Conservation (phyloP, 2,329 filamentous ascomycete genomes). For the Helotiales sp. region DNA sequence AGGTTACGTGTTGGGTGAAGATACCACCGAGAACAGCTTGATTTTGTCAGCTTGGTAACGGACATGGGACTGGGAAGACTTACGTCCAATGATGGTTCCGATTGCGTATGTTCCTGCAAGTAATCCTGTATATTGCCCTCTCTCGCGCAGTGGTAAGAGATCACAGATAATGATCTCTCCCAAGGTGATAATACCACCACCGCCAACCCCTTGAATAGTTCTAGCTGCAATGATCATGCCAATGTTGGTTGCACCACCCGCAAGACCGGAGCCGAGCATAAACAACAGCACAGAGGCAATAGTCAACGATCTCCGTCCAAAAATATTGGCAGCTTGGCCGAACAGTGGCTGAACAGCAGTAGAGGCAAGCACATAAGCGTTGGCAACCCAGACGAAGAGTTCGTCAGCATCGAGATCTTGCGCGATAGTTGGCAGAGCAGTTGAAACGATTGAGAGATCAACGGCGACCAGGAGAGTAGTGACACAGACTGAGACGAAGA, state of each 20-base stretch:
- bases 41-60: neutral
- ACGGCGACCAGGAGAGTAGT: slow-evolving; percentile 34
- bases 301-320: slow-evolving; percentile 20
- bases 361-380: slow-evolving; percentile 67
- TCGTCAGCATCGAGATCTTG: slow-evolving; percentile 52
- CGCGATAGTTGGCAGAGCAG: slow-evolving; percentile 62
- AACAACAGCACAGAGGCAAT: slow-evolving; percentile 18
- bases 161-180: slow-evolving; percentile 25
- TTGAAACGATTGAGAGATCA: slow-evolving; percentile 58
- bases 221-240: slow-evolving; percentile 19
- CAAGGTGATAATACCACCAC: slow-evolving; percentile 22
- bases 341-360: slow-evolving; percentile 20
- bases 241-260: slow-evolving; percentile 10
- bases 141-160: slow-evolving; percentile 16
- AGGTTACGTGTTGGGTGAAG: slow-evolving; percentile 18
- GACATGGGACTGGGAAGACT: neutral
- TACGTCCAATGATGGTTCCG: slow-evolving; percentile 22
- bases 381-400: slow-evolving; percentile 74
- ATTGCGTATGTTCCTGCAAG: slow-evolving; percentile 23
- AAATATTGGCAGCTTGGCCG: slow-evolving; percentile 23
- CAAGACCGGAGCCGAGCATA: slow-evolving; percentile 17
- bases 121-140: slow-evolving; percentile 21
- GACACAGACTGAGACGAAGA: slow-evolving; percentile 32
- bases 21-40: slow-evolving; percentile 21
- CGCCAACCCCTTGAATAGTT: slow-evolving; percentile 20